Conservation (phyloP, 169 alveolate genomes). For the Plasmodium relictum region DNA sequence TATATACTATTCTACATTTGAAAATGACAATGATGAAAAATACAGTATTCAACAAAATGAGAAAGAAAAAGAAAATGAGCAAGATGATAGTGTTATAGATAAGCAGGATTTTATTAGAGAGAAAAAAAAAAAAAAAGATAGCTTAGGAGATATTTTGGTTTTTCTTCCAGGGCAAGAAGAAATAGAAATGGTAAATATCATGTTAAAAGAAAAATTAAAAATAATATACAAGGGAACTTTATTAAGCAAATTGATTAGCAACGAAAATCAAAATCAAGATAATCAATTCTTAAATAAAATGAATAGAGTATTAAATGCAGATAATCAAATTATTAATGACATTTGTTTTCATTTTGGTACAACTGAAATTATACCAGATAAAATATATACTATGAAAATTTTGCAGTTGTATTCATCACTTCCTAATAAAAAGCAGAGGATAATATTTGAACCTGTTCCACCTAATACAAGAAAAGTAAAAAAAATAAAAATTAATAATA, state of each 20-base stretch:
- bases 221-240: conserved; percentile 80
- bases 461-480: conserved; percentile 70
- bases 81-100: not conserved
- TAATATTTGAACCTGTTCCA: conserved; percentile 89
- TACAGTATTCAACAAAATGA: not conserved
- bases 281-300: conserved; percentile 20
- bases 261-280: conserved; percentile 58
- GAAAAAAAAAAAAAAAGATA: not conserved
- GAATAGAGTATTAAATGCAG: conserved; percentile 6
- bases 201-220: conserved; percentile 80
- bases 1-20: not conserved
- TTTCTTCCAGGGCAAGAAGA: conserved; percentile 97
- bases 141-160: conserved; percentile 93
- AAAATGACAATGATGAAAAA: not conserved
- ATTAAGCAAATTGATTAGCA: conserved; percentile 70
- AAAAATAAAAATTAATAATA: not conserved
- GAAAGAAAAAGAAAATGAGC: not conserved
- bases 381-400: conserved; percentile 65
- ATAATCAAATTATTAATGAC: conserved; percentile 15
- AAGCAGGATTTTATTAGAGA: not conserved
- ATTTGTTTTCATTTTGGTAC: conserved; percentile 77
- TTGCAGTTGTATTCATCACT: conserved; percentile 87
- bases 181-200: conserved; percentile 87
- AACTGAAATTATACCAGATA: conserved; percentile 58
- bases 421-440: conserved; percentile 88